Evolutionary conservation across 78 protist species (phyloP).

Genomic region (Dictyostelium intermedium): DNA sequence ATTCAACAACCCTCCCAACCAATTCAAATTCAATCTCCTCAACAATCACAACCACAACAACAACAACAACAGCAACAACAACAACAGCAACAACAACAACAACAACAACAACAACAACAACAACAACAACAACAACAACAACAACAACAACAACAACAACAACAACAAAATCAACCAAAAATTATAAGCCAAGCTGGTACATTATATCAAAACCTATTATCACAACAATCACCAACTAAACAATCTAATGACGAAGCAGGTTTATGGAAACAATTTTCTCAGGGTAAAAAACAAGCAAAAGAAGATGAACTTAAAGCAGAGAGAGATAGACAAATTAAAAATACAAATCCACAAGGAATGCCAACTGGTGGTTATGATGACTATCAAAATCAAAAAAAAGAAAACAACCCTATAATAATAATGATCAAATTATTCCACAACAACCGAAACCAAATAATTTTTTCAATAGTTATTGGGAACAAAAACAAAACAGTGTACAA

Average conservation of each 20-base stretch:
- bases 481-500: constrained; percentile 1
- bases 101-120: background rate
- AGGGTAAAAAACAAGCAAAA: constrained; percentile 18
- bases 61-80: background rate
- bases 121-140: background rate
- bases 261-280: constrained; percentile 8
- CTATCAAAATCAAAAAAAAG: background rate
- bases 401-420: background rate
- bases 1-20: constrained; percentile 17
- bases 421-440: background rate
- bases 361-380: background rate
- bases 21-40: background rate
- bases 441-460: background rate
- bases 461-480: constrained; percentile 5
- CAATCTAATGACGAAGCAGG: background rate
- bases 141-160: background rate
- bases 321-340: constrained; percentile 37
- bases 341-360: constrained; percentile 11
- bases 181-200: background rate
- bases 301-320: constrained; percentile 40
- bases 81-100: background rate
- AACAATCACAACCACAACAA: background rate
- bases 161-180: background rate
- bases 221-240: background rate
- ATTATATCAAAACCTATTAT: constrained; percentile 33